Base-by-base conservation (phyloP, 2,329 filamentous ascomycete genomes). In the Talaromyces sp. region DNA sequence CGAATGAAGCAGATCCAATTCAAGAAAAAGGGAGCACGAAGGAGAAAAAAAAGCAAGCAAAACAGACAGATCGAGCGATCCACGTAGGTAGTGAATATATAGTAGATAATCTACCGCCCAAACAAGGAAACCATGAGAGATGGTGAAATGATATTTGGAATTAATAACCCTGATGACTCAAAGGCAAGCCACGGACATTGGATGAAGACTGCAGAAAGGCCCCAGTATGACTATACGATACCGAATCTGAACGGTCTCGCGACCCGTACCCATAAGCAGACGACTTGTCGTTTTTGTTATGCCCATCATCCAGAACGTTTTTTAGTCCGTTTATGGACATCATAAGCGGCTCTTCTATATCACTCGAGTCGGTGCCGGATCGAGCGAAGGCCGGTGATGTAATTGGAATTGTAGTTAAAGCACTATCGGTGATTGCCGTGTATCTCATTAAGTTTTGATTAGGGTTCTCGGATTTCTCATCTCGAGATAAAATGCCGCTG, bases 371-470 rank as follows among this genome's bases (percentile, higher is more conserved):
- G 0, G 43, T 31, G 5, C 36, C 41, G 7, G 51, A 51, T 9
- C 28, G 57, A 19, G 31, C 7, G 19, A 50, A 54, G n/a, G 21
- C 5, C 11, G 57, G 19, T 7, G 39, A 35, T 2, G 28, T 35
- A 22, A 50, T 21, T 17, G 57, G 52, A 21, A 43, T 6, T 2
- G 19, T 10, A 31, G 19, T 15, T 15, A 52, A 45, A 19, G 28
- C 6, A n/a, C 15, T 17, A 50, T 50, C 25, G 4, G 53, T 48
- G 17, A 46, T 37, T 28, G 28, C 40, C 21, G 53, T 31, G 33
- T 50, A 56, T 56, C 17, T 40, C 43, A 31, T 57, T 13, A 31
- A 40, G 35, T 39, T 41, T 17, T 56, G 54, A 9, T 13, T 11
- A 17, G 55, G 9, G 35, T 4, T 57, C 21, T 33, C 45, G 7